A percentile compares a stretch with the other conserved stretches of the same genome.
Conservation (phyloP, 768 basidiomycete species). For the Boletus reticulatus region DNA sequence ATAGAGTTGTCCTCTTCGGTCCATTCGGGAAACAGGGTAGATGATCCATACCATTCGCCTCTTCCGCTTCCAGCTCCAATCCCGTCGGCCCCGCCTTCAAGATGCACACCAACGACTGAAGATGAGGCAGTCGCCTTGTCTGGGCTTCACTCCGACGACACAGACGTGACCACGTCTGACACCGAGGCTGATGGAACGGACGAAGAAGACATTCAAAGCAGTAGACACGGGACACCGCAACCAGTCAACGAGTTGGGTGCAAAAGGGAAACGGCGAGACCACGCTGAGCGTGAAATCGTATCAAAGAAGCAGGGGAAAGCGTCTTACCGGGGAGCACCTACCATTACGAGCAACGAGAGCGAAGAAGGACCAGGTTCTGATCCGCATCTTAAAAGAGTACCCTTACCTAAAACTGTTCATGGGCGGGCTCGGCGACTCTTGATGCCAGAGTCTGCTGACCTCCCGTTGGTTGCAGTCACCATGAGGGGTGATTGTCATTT, state of each 20-base stretch:
- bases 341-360: conserved; percentile 12
- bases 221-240: neutral
- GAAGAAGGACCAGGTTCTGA: conserved; percentile 19
- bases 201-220: neutral
- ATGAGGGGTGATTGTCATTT: conserved; percentile 48
- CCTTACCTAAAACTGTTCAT: conserved; percentile 32
- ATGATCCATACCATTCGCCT: neutral
- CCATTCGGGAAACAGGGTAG: neutral
- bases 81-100: neutral
- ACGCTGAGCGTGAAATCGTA: neutral
- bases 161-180: conserved; percentile 1
- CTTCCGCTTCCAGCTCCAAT: neutral
- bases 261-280: conserved; percentile 8
- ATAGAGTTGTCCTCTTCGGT: conserved; percentile 8
- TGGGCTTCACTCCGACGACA: neutral
- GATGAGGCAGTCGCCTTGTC: neutral
- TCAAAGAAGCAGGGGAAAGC: conserved; percentile 9
- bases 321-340: conserved; percentile 6
- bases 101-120: neutral
- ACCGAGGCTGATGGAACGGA: conserved; percentile 7
- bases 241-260: conserved; percentile 12
- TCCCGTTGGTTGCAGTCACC: conserved; percentile 42
- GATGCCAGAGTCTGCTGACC: conserved; percentile 22
- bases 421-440: conserved; percentile 34
- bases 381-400: conserved; percentile 27